Conservation (phyloP, 2,329 filamentous ascomycete species). For the Diaporthe citri region DNA sequence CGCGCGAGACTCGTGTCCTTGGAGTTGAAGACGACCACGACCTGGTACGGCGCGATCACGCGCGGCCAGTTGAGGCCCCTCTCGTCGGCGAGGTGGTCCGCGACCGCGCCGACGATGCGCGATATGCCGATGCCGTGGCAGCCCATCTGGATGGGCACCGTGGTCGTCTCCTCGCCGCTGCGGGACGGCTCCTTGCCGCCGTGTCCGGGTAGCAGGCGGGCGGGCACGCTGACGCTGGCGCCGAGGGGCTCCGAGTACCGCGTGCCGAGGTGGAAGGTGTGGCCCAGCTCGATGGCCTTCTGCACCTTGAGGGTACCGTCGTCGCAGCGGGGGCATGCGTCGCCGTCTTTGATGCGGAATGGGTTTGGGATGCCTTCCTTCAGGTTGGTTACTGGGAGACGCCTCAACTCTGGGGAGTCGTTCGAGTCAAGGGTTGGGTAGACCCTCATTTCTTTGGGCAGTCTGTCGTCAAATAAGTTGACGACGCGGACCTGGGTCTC, state of each 20-base stretch:
- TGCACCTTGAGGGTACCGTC: conserved; percentile 73
- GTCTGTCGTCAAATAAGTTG: conserved; percentile 54
- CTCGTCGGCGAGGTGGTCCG: conserved; percentile 78
- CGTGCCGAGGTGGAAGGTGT: conserved; percentile 94
- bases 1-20: conserved; percentile 56
- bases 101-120: conserved; percentile 88
- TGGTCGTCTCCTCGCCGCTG: conserved; percentile 26
- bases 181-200: not conserved
- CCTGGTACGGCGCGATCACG: conserved; percentile 86
- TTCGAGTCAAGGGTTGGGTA: not conserved
- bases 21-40: conserved; percentile 70
- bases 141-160: conserved; percentile 85
- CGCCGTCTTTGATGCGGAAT: conserved; percentile 74
- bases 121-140: conserved; percentile 97
- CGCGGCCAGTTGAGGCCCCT: conserved; percentile 89
- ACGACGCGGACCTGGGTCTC: conserved; percentile 45
- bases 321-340: conserved; percentile 79
- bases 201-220: conserved; percentile 41
- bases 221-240: conserved; percentile 68
- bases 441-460: conserved; percentile 40
- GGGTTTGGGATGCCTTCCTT: conserved; percentile 65
- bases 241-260: conserved; percentile 84
- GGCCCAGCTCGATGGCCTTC: conserved; percentile 88
- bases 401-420: not conserved
- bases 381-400: conserved; percentile 16